Conservation (phyloP, 257 asterid species). For the Solanum okadae region DNA sequence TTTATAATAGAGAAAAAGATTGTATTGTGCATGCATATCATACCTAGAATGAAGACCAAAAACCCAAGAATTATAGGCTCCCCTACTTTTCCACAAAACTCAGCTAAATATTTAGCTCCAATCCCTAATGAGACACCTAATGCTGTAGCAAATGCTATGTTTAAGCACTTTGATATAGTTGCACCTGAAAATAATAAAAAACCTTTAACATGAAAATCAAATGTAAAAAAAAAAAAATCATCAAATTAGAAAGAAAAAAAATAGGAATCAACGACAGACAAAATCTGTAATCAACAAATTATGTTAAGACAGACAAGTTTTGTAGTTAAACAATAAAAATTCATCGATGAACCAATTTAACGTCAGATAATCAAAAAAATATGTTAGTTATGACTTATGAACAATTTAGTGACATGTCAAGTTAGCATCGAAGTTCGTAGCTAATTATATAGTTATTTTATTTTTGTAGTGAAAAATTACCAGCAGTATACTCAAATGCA, state of each 20-base stretch:
- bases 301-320: neutral
- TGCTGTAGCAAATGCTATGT: conserved; percentile 46
- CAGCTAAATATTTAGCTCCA: conserved; percentile 50
- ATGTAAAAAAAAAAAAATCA: neutral
- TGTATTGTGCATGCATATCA: neutral
- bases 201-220: neutral
- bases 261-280: neutral
- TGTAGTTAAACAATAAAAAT: neutral
- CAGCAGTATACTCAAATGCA: conserved; percentile 30
- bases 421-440: neutral
- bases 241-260: neutral
- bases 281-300: too few species aligned
- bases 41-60: conserved; percentile 46
- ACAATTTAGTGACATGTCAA: neutral
- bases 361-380: neutral
- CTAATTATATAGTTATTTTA: neutral
- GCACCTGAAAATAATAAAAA: conserved; percentile 26
- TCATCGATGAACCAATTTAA: neutral
- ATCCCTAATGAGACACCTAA: conserved; percentile 46
- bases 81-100: conserved; percentile 32
- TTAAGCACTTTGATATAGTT: conserved; percentile 44
- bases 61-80: conserved; percentile 44
- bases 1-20: neutral
- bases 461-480: neutral
- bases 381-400: neutral